phyloP scores from a whole-genome alignment of 108 stramenopile genomes.

The Pseudonitzschia pungens region DNA sequence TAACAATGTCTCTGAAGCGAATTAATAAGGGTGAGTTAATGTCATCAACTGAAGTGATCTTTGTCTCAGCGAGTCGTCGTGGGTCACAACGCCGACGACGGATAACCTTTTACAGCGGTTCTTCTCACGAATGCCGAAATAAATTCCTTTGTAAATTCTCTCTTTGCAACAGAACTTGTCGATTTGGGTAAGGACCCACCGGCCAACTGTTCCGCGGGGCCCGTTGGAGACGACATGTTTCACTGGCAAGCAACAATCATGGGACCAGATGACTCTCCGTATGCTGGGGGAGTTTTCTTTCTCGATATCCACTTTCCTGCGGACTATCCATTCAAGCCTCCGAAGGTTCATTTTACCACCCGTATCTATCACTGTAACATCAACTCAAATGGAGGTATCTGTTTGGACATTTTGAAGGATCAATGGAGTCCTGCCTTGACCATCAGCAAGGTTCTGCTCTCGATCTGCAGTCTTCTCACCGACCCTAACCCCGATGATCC shows the following conservation, averaged over 20 bases:
- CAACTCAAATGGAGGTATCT: slow-evolving; percentile 98
- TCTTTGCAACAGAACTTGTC: slow-evolving; percentile 75
- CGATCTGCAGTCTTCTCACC: slow-evolving; percentile 97
- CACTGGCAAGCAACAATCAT: slow-evolving; percentile 99
- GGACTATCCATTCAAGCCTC: slow-evolving; percentile 97
- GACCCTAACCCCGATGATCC: slow-evolving; percentile 99
- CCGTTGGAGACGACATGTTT: slow-evolving; percentile 98
- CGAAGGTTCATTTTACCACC: slow-evolving; percentile 96
- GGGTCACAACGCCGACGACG: background rate
- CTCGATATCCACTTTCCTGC: slow-evolving; percentile 97
- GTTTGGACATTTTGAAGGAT: slow-evolving; percentile 99
- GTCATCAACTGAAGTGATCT: background rate
- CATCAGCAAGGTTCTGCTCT: slow-evolving; percentile 97
- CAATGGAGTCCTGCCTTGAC: slow-evolving; percentile 99
- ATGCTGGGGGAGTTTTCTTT: slow-evolving; percentile 96
- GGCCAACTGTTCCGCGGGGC: slow-evolving; percentile 98
- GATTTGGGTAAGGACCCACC: slow-evolving; percentile 99
- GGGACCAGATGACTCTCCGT: slow-evolving; percentile 97
- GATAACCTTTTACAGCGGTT: background rate
- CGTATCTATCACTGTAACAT: slow-evolving; percentile 99
- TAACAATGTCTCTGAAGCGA: slow-evolving; percentile 84
- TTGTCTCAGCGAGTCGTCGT: background rate
- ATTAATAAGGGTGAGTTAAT: slow-evolving; percentile 82
- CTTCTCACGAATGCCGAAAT: background rate
- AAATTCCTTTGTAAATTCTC: slow-evolving; percentile 9